Percentiles rank a stretch among this genome's conserved stretches.
These are phyloP conservation scores for Alternaria sp. DNA, from an alignment of 2,329 filamentous ascomycete genomes.

Conservation along the genomic window DNA sequence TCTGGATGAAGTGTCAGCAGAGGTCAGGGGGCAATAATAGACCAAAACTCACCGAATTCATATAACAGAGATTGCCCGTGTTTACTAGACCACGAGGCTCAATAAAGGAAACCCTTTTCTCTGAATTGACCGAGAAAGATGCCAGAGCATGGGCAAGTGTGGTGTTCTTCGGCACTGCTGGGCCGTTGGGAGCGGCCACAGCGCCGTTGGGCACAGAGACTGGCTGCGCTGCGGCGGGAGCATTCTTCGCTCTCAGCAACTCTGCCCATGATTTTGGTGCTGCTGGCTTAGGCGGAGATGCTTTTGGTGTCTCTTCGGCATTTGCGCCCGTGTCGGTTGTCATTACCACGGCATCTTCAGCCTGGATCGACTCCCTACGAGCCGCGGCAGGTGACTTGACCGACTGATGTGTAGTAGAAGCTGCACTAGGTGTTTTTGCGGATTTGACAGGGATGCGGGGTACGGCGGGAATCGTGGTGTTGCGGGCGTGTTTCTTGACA, in stretches of 20 bases:
- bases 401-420: slow-evolving; percentile 50
- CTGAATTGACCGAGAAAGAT: slow-evolving; percentile 72
- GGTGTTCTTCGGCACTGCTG: slow-evolving; percentile 61
- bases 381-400: slow-evolving; percentile 37
- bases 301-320: slow-evolving; percentile 51
- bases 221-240: slow-evolving; percentile 41
- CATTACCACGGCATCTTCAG: slow-evolving; percentile 18
- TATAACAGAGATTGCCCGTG: slow-evolving; percentile 99
- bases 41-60: slow-evolving; percentile 84
- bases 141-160: slow-evolving; percentile 80
- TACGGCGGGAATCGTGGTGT: slow-evolving; percentile 57
- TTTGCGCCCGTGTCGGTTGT: slow-evolving; percentile 22
- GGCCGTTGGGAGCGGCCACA: slow-evolving; percentile 48
- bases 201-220: slow-evolving; percentile 39
- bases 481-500: slow-evolving; percentile 51
- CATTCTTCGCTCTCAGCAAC: slow-evolving; percentile 65
- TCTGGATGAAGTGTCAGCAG: slow-evolving; percentile 62
- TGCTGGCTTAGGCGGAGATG: slow-evolving; percentile 59
- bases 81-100: slow-evolving; percentile 95
- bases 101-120: slow-evolving; percentile 77
- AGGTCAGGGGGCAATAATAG: background rate
- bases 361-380: slow-evolving; percentile 23
- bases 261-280: slow-evolving; percentile 72
- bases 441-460: slow-evolving; percentile 62
- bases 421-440: slow-evolving; percentile 49